Base-by-base conservation (phyloP, 805 yeast species). In the Scheffersomyces lignosus region DNA sequence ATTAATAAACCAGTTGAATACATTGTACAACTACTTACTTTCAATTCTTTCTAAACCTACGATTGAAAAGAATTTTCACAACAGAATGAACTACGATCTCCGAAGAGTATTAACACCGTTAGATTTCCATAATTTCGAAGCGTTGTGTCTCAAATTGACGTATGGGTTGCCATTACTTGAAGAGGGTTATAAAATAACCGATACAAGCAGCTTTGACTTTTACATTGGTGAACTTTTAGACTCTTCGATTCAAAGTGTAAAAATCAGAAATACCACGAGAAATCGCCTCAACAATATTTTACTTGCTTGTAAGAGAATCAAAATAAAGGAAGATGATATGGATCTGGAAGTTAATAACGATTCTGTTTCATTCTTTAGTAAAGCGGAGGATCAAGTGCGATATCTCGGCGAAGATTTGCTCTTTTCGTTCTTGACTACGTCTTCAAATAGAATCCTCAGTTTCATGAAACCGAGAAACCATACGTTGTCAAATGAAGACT, bases 41-140 rank as follows among this genome's bases (percentile, higher is more conserved):
- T 80, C 95, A 0, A 84, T 93, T 0, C 62, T 93, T 27, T 84
- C 95, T n/a, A 81, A 83, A 52, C 83, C 88, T 1, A 86, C 84
- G 44, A 78, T 91, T 26, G 67, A 75, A 7, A 78, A 79, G 44
- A 79, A 83, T 24, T 90, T 86, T 55, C 66, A 71, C 34, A 75
- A 78, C 43, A 69, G 95, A 38, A 82, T 85, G 51, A 87, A 87
- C 51, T 87, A 85, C 51, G 98, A 91, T 52, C 63, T 91, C 26
- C 66, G 96, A 15, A 83, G 80, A 40, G 72, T 84, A 18, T 66
- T 90, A 17, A 88, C 88, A 3, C 77, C 81, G 1, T 74, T 91
- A 3, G 96, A 90, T 58, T 70, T 78, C 38, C 75, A 78, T 3
- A 87, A 86, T 40, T 62, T 91, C 31, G 83, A 84, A 42, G 71